Conservation (phyloP, 768 basidiomycete species). For the Psilocybe sp. region DNA sequence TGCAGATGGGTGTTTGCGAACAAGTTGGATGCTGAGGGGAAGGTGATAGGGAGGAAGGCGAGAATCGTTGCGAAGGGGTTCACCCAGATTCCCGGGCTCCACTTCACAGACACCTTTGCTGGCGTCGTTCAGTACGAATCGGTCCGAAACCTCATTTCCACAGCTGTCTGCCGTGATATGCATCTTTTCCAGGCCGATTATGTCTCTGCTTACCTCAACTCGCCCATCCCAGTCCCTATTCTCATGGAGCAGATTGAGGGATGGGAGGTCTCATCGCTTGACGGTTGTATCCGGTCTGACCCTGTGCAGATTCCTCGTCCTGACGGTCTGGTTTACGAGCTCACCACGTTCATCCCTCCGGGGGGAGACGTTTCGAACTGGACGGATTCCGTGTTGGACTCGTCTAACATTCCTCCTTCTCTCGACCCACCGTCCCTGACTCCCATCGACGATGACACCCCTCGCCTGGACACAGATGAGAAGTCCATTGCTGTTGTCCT, state of each 20-base stretch:
- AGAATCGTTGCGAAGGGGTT: slow-evolving; percentile 39
- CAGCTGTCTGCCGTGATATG: background rate
- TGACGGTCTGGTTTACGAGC: too few relatives aligned
- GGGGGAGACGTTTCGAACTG: background rate
- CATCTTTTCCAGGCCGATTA: background rate
- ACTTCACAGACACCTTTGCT: slow-evolving; percentile 19
- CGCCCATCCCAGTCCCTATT: too few relatives aligned
- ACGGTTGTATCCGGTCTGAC: too few relatives aligned
- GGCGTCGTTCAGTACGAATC: slow-evolving; percentile 5
- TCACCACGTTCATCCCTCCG: background rate
- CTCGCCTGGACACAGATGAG: too few relatives aligned
- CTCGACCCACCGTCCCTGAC: too few relatives aligned
- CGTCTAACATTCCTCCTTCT: too few relatives aligned
- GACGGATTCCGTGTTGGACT: background rate
- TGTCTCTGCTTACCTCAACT: background rate
- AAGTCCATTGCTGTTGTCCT: too few relatives aligned
- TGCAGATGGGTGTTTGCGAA: slow-evolving; percentile 7
- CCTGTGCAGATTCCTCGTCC: too few relatives aligned
- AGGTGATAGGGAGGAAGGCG: slow-evolving; percentile 27
- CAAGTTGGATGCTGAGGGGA: slow-evolving; percentile 28
- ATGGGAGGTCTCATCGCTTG: background rate
- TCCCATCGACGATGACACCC: too few relatives aligned
- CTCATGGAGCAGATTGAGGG: slow-evolving; percentile 1
- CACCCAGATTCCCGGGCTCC: slow-evolving; percentile 29
- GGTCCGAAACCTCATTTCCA: background rate